phyloP scores from a whole-genome alignment of 1,284 basidiomycete species.

The Exobasidium rhododendri region DNA sequence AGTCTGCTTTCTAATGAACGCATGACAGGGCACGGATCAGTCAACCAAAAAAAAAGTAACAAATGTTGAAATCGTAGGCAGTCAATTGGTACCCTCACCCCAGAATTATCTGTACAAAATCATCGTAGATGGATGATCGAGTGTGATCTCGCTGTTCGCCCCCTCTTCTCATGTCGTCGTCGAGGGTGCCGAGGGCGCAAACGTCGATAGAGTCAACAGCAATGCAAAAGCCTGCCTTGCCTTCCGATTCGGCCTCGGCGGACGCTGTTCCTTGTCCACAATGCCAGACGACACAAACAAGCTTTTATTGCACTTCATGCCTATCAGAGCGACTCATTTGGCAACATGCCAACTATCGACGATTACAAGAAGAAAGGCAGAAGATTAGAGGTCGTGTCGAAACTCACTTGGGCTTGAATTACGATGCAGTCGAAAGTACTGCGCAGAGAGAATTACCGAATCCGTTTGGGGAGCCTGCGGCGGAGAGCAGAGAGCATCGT shows the following conservation, averaged over 20 bases:
- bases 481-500: background rate
- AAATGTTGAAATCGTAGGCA: too few species aligned
- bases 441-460: background rate
- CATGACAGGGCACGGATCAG: too few species aligned
- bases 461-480: background rate
- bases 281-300: slow-evolving; percentile 25
- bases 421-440: background rate
- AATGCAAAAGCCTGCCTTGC: background rate
- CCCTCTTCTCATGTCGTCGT: too few species aligned
- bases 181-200: too few species aligned
- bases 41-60: too few species aligned
- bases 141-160: too few species aligned
- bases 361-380: slow-evolving; percentile 24
- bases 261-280: too few species aligned
- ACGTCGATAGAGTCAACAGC: background rate
- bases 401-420: background rate
- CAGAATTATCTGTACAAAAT: too few species aligned
- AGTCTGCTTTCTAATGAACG: too few species aligned
- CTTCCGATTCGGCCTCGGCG: too few species aligned
- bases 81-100: too few species aligned
- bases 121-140: too few species aligned
- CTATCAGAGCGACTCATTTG: slow-evolving; percentile 23
- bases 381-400: slow-evolving; percentile 22
- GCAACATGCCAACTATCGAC: slow-evolving; percentile 25
- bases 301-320: slow-evolving; percentile 34